phyloP scores from a whole-genome alignment of 2,329 filamentous ascomycete genomes.

The Fusarium armeniacum region DNA sequence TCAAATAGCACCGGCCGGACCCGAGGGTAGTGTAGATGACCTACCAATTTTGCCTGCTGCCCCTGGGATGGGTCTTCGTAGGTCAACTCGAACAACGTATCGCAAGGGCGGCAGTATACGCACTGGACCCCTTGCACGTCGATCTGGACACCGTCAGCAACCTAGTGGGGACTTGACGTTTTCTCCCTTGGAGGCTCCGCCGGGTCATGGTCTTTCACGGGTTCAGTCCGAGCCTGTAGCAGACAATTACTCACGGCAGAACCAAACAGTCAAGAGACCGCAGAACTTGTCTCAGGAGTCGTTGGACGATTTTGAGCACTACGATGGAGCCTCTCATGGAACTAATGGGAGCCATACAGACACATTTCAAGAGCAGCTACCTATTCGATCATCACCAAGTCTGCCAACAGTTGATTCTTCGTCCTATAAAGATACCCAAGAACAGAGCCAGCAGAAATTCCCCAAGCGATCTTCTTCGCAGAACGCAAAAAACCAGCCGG shows the following conservation, averaged over 20 bases:
- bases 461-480: constrained; percentile 71
- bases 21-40: constrained; percentile 71
- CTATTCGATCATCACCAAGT: constrained; percentile 54
- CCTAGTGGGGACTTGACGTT: constrained; percentile 65
- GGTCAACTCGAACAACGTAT: constrained; percentile 94
- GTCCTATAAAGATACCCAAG: constrained; percentile 58
- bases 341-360: constrained; percentile 47
- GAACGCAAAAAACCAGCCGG: constrained; percentile 60
- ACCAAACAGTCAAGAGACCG: constrained; percentile 62
- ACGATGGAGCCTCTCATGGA: constrained; percentile 57
- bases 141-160: constrained; percentile 72
- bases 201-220: constrained; percentile 68
- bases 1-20: constrained; percentile 60
- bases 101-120: constrained; percentile 86
- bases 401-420: constrained; percentile 74
- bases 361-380: constrained; percentile 52
- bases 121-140: constrained; percentile 82
- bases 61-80: constrained; percentile 82
- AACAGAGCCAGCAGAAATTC: constrained; percentile 54
- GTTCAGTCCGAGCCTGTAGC: constrained; percentile 77
- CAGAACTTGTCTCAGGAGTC: constrained; percentile 65
- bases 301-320: constrained; percentile 61
- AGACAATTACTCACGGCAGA: constrained; percentile 71
- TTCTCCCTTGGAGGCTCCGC: constrained; percentile 61
- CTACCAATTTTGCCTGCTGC: constrained; percentile 87